Percentiles rank a stretch among this genome's conserved stretches.
phyloP scores from a whole-genome alignment of 2,329 filamentous ascomycete species.

The Penicillium thymicola region DNA sequence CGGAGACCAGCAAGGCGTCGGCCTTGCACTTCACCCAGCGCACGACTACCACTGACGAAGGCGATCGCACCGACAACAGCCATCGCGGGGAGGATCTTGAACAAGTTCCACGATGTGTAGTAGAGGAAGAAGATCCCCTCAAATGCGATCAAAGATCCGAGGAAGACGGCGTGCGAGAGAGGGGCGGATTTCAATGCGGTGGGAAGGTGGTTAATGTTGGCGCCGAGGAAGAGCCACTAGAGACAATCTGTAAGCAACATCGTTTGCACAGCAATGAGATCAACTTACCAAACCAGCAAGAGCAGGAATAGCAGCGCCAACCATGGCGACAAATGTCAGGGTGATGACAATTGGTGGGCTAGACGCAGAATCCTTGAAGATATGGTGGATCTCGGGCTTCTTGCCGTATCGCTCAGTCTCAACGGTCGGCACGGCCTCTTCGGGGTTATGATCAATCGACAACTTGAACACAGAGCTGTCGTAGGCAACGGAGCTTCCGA shows the following conservation, averaged over 20 bases:
- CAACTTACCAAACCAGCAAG: constrained; percentile 65
- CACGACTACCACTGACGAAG: constrained; percentile 84
- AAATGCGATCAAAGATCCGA: constrained; percentile 80
- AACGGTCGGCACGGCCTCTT: constrained; percentile 57
- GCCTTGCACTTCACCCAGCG: constrained; percentile 87
- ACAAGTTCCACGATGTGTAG: constrained; percentile 87
- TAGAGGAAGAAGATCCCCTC: constrained; percentile 94
- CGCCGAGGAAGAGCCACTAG: constrained; percentile 78
- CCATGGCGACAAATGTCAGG: constrained; percentile 69
- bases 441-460: constrained; percentile 61
- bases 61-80: constrained; percentile 65
- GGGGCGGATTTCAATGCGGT: constrained; percentile 75
- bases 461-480: constrained; percentile 71
- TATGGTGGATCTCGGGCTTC: constrained; percentile 81
- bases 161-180: constrained; percentile 77
- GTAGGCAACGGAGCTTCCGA: constrained; percentile 69
- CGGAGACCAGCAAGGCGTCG: constrained; percentile 72
- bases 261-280: background rate
- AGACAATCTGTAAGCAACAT: constrained; percentile 11
- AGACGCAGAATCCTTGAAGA: constrained; percentile 75
- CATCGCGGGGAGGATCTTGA: constrained; percentile 77
- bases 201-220: constrained; percentile 73
- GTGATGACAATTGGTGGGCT: constrained; percentile 80
- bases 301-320: constrained; percentile 69
- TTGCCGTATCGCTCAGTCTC: constrained; percentile 80